A percentile compares a stretch with the other conserved stretches of the same genome.
These are phyloP conservation scores for Comarum palustre DNA, from an alignment of 306 rosid species.

Conservation along the genomic window DNA sequence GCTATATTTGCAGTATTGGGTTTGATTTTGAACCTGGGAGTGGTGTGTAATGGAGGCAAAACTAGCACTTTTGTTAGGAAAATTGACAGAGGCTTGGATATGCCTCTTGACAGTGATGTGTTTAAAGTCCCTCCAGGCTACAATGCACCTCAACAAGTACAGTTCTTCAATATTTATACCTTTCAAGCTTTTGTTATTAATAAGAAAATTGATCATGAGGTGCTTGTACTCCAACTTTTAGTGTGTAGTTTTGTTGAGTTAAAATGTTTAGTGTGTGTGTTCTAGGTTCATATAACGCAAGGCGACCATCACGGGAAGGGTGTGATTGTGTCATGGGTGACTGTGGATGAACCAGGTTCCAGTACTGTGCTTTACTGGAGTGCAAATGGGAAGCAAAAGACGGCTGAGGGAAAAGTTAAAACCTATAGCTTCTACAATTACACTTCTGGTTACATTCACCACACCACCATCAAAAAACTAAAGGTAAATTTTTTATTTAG, in stretches of 20 bases:
- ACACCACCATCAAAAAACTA: slow-evolving; percentile 43
- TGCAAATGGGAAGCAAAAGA: slow-evolving; percentile 22
- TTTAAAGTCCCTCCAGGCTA: slow-evolving; percentile 57
- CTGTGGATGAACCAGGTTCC: slow-evolving; percentile 58
- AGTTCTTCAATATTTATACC: not conserved
- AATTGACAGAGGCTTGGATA: slow-evolving; percentile 45
- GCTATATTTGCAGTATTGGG: slow-evolving; percentile 24
- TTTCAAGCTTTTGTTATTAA: not conserved
- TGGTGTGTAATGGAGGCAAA: slow-evolving; percentile 36
- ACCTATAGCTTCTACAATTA: slow-evolving; percentile 59
- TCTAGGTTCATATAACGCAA: slow-evolving; percentile 81
- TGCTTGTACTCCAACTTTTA: not conserved
- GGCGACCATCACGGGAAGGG: slow-evolving; percentile 70
- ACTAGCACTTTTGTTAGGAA: slow-evolving; percentile 50
- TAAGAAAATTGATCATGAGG: not conserved
- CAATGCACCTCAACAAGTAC: slow-evolving; percentile 77
- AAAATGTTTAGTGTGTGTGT: slow-evolving; percentile 11
- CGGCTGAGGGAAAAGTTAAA: slow-evolving; percentile 36
- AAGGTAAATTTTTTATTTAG: slow-evolving; percentile 21
- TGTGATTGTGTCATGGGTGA: slow-evolving; percentile 71
- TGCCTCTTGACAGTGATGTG: slow-evolving; percentile 67
- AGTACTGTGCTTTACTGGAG: slow-evolving; percentile 57
- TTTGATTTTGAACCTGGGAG: slow-evolving; percentile 28
- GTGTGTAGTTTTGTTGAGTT: not conserved
- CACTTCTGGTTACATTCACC: slow-evolving; percentile 72